phyloP scores from a whole-genome alignment of 2,329 filamentous ascomycete genomes.

The Diaporthe sp. region DNA sequence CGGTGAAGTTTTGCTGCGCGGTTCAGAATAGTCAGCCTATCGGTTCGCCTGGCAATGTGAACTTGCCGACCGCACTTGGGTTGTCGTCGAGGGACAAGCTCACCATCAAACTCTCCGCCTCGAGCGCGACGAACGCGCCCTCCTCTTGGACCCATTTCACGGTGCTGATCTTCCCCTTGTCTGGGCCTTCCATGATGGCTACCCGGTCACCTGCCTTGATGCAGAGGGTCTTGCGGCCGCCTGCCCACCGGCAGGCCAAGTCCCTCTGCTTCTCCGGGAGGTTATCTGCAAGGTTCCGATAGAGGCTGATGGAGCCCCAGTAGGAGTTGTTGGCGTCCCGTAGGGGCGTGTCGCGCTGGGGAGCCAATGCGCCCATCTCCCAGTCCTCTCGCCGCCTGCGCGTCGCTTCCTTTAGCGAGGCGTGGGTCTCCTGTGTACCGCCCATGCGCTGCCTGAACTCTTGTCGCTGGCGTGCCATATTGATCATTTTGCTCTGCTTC shows the following conservation, averaged over 20 bases:
- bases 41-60: neutral
- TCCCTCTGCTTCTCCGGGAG: slow-evolving; percentile 52
- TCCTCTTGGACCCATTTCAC: slow-evolving; percentile 69
- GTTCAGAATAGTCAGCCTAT: slow-evolving; percentile 15
- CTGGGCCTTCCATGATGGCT: slow-evolving; percentile 80
- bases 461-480: slow-evolving; percentile 44
- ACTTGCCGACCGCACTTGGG: neutral
- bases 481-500: slow-evolving; percentile 43
- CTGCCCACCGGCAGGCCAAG: slow-evolving; percentile 65
- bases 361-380: slow-evolving; percentile 81
- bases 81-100: slow-evolving; percentile 43
- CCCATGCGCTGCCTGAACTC: slow-evolving; percentile 47
- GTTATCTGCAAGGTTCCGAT: slow-evolving; percentile 45
- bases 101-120: slow-evolving; percentile 73
- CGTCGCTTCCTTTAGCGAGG: slow-evolving; percentile 24
- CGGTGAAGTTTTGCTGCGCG: slow-evolving; percentile 48
- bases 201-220: slow-evolving; percentile 82
- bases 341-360: slow-evolving; percentile 78
- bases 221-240: slow-evolving; percentile 68
- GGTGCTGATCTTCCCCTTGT: slow-evolving; percentile 87
- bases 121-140: slow-evolving; percentile 70
- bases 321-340: slow-evolving; percentile 70
- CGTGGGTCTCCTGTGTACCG: slow-evolving; percentile 8
- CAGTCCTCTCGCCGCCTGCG: slow-evolving; percentile 77
- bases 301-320: slow-evolving; percentile 47